phyloP scores from a whole-genome alignment of 2,329 filamentous ascomycete species.

The Fusarium redolens region DNA sequence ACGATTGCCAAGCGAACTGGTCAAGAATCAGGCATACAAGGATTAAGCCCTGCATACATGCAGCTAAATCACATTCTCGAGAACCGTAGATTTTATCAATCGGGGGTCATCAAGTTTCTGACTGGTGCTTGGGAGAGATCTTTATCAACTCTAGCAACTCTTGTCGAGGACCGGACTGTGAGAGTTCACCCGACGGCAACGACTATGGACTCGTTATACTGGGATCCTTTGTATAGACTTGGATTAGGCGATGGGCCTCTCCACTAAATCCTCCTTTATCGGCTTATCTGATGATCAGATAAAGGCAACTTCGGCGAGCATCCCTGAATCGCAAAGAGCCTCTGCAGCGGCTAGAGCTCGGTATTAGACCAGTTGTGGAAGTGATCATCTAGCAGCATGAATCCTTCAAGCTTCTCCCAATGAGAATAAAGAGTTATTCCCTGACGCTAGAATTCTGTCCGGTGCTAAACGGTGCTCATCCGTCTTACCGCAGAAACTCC shows the following conservation, averaged over 20 bases:
- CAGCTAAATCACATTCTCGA: background rate
- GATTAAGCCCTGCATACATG: background rate
- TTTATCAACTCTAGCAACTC: background rate
- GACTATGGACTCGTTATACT: background rate
- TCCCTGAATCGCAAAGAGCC: slow-evolving; percentile 12
- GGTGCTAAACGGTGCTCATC: slow-evolving; percentile 12
- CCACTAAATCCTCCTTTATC: slow-evolving; percentile 3
- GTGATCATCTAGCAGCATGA: slow-evolving; percentile 8
- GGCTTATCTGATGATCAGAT: slow-evolving; percentile 39
- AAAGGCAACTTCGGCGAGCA: slow-evolving; percentile 11
- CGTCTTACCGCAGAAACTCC: slow-evolving; percentile 17
- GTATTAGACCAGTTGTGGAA: background rate
- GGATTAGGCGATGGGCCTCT: background rate
- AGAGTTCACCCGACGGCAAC: background rate
- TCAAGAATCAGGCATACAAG: background rate
- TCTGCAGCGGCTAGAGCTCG: slow-evolving; percentile 4
- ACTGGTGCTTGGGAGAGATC: background rate
- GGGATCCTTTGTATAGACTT: background rate
- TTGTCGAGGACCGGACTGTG: background rate
- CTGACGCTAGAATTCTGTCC: background rate
- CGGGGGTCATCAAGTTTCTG: background rate
- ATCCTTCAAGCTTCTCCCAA: slow-evolving; percentile 2
- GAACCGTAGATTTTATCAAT: background rate
- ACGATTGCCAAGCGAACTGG: background rate
- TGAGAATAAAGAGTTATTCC: background rate